These are phyloP conservation scores for Epichloe coenophiala DNA, from an alignment of 2,329 filamentous ascomycete species.

Conservation along the genomic window DNA sequence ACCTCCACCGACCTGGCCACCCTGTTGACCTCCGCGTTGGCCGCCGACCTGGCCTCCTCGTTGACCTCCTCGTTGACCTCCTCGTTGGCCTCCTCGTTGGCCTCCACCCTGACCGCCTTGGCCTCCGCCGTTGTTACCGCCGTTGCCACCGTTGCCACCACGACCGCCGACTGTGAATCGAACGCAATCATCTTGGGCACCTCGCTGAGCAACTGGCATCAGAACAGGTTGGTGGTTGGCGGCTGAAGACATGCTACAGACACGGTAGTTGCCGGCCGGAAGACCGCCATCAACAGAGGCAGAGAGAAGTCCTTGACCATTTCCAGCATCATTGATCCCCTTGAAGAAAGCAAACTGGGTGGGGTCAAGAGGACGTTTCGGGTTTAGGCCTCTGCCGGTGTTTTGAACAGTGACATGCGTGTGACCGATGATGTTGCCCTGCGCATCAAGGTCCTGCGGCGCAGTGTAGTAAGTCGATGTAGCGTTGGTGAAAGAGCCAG, in stretches of 20 bases:
- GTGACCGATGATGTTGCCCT: conserved; percentile 42
- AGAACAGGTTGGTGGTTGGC: conserved; percentile 53
- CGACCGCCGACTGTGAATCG: conserved; percentile 39
- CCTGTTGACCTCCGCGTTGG: not conserved
- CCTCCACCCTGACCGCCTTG: conserved; percentile 4
- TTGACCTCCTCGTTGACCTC: not conserved
- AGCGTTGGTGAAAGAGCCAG: conserved; percentile 50
- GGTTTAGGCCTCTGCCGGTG: conserved; percentile 36
- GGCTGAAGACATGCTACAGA: conserved; percentile 50
- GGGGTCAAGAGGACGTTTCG: conserved; percentile 37
- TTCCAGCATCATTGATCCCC: conserved; percentile 49
- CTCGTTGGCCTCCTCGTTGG: not conserved
- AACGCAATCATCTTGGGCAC: conserved; percentile 51
- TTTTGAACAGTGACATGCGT: conserved; percentile 47
- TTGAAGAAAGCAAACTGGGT: conserved; percentile 49
- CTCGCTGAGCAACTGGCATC: conserved; percentile 55
- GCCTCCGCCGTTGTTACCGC: conserved; percentile 7
- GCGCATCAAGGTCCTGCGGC: conserved; percentile 36
- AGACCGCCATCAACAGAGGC: conserved; percentile 44
- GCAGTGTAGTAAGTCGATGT: conserved; percentile 46
- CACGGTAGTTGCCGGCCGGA: conserved; percentile 48
- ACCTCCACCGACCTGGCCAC: too few species aligned
- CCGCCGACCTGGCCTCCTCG: not conserved
- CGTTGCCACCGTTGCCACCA: conserved; percentile 8
- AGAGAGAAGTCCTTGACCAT: conserved; percentile 38